These are phyloP conservation scores for Isabelozyma gotoi DNA, from an alignment of 805 yeast genomes.

Conservation along the genomic window DNA sequence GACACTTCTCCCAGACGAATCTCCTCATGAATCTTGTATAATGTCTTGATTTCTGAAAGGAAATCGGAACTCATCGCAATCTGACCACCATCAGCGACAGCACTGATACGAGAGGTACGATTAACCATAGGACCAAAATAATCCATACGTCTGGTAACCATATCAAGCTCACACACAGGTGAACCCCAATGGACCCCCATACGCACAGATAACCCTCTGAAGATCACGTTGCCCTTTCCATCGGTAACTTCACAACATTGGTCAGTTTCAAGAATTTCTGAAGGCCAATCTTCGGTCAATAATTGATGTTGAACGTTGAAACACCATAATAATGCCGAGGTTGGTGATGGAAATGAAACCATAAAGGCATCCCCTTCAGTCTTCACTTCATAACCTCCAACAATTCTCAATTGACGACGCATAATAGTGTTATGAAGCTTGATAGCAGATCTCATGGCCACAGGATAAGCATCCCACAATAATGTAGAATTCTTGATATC, in stretches of 20 bases:
- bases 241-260: constrained; percentile 84
- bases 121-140: constrained; percentile 99
- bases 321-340: constrained; percentile 92
- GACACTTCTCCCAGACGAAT: constrained; percentile 26
- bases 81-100: constrained; percentile 98
- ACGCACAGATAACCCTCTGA: constrained; percentile 88
- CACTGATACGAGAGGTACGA: constrained; percentile 87
- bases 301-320: constrained; percentile 87
- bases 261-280: constrained; percentile 78
- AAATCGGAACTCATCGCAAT: constrained; percentile 84
- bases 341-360: constrained; percentile 93
- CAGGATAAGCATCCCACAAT: constrained; percentile 90
- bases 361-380: constrained; percentile 99
- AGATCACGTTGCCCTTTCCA: constrained; percentile 56
- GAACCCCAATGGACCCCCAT: constrained; percentile 99
- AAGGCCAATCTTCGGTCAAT: constrained; percentile 88
- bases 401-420: constrained; percentile 89
- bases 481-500: constrained; percentile 94
- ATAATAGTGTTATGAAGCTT: constrained; percentile 90
- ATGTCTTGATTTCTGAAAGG: constrained; percentile 63
- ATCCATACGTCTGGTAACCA: constrained; percentile 96
- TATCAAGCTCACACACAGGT: constrained; percentile 94
- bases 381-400: constrained; percentile 97
- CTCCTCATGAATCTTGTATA: constrained; percentile 48
- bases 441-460: constrained; percentile 95